These are phyloP conservation scores for Corylus americana DNA, from an alignment of 306 rosid genomes.

Conservation along the genomic window DNA sequence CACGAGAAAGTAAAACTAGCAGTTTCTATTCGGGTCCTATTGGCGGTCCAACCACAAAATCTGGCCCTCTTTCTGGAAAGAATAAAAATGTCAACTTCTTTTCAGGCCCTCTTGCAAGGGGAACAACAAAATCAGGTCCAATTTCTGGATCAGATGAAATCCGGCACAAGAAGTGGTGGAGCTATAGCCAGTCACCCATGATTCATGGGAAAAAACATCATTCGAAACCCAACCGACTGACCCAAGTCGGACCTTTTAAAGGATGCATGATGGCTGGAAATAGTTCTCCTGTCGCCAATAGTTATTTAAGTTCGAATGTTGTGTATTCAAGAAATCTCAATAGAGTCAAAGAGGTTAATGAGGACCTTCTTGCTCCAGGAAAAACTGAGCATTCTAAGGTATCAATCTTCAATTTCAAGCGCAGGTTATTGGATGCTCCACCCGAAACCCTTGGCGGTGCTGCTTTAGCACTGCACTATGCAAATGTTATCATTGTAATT, in stretches of 20 bases:
- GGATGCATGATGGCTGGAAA: constrained; percentile 58
- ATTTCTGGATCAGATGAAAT: constrained; percentile 53
- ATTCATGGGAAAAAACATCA: constrained; percentile 53
- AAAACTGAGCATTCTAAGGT: constrained; percentile 28
- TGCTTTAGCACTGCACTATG: constrained; percentile 94
- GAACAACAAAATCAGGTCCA: constrained; percentile 49
- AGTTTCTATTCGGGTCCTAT: constrained; percentile 73
- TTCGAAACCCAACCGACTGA: constrained; percentile 50
- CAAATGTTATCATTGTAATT: constrained; percentile 76
- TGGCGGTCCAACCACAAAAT: constrained; percentile 54
- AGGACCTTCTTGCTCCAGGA: constrained; percentile 33
- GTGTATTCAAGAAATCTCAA: constrained; percentile 39
- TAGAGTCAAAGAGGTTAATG: constrained; percentile 32
- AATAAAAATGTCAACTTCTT: constrained; percentile 46
- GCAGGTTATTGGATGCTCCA: constrained; percentile 72
- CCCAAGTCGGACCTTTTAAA: constrained; percentile 92
- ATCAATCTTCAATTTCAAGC: constrained; percentile 44
- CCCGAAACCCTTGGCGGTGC: constrained; percentile 87
- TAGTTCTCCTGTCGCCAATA: constrained; percentile 45
- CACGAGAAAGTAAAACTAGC: constrained; percentile 37
- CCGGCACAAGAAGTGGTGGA: constrained; percentile 59
- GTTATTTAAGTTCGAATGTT: constrained; percentile 43
- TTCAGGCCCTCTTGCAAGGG: constrained; percentile 79
- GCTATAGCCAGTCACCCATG: constrained; percentile 38
- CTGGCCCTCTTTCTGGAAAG: constrained; percentile 58